Evolutionary conservation across 768 basidiomycete genomes (phyloP), one percentile per base, ranked within the genome.

Genomic region (Boletus rufocinnamomeus): DNA sequence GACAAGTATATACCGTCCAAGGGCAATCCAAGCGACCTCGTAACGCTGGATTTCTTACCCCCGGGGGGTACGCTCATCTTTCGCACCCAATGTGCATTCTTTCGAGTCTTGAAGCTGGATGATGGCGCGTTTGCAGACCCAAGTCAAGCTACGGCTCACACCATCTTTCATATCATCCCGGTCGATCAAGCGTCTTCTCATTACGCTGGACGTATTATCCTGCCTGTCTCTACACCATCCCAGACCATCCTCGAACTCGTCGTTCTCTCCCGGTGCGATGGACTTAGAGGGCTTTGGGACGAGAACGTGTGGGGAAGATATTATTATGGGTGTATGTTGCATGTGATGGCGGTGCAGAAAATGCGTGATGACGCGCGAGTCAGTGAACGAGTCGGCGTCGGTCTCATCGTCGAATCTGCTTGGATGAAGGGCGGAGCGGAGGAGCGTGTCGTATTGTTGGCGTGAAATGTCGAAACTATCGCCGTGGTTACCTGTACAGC

Each of bases 41-140:
- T 56, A 2, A 14, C 2, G 14, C 47, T 51, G 21, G 57, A 45
- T 28, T 37, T 52, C n/a, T 17, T 38, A 11, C 57, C 56, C 21
- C 61, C 61, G 2, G 21, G n/a, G 1, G 68, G 68, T 3, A 63
- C 68, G n/a, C 66, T 69, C 48, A n/a, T 67, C 49, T 69, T 70
- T 49, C 63, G 61, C 6, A 69, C 68, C 17, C 63, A 52, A 14
- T 58, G 57, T 8, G 54, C 63, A 7, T n/a, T n/a, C 14, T 63
- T 69, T 21, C 41, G 13, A 30, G 63, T 63, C 13, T 28, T 19
- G 19, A 60, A 17, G n/a, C 14, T 59, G 32, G 53, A 54, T 8
- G 48, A 46, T 25, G 34, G 38, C 27, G 34, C 13, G 13, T 7
- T 35, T 21, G 25, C 38, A 17, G 38, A 57, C 8, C 25, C 45